Evolutionary conservation across 371 early-diverging fungal genomes (phyloP), one percentile per base, ranked within the genome.

Genomic region (Chytridiales sp.): DNA sequence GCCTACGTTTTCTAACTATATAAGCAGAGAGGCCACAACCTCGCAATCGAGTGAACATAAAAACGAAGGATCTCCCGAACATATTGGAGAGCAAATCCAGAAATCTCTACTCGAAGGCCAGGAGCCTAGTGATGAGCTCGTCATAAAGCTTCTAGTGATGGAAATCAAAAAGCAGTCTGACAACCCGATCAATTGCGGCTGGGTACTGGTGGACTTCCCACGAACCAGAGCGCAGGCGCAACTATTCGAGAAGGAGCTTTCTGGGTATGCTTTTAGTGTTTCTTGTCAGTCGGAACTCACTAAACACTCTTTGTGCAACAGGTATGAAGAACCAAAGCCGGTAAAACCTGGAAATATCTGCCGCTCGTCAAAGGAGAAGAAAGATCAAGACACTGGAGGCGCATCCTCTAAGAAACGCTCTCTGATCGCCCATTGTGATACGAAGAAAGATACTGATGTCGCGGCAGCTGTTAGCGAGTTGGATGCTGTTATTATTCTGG

Each of bases 321-420:
- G 78, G 11, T 81, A 81, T 58, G 83, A 82, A 59, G 83, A 82
- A 46, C 81, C 79, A 1, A 81, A 81, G 48, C 79, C 79, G 3
- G 67, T 78, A 19, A 81, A 81, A 61, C 75, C 66, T 26, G 78
- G 81, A 15, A 72, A 75, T 48, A 64, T 79, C 8, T 80, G 81
- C 52, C 53, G 82, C 11, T 56, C 64, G 15, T 61, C 67, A 49
- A 77, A 69, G 43, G 67, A 61, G 41, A 64, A 66, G 40, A 60
- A 26, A 41, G 17, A 22, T 21, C 30, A 40, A 15, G 36, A 54
- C 38, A 13, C 36, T 26, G 24, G 21, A 21, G 39, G 19, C 17
- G 35, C 51, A 15, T 13, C 65, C 0, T 15, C 22, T 1, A 39
- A 52, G 54, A 64, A 60, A 35, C 55, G 56, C 13, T 66, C 66